Evolutionary conservation across 352 stramenopile species (phyloP), one percentile per base, ranked within the genome.

Genomic region (Phytophthora vignae): DNA sequence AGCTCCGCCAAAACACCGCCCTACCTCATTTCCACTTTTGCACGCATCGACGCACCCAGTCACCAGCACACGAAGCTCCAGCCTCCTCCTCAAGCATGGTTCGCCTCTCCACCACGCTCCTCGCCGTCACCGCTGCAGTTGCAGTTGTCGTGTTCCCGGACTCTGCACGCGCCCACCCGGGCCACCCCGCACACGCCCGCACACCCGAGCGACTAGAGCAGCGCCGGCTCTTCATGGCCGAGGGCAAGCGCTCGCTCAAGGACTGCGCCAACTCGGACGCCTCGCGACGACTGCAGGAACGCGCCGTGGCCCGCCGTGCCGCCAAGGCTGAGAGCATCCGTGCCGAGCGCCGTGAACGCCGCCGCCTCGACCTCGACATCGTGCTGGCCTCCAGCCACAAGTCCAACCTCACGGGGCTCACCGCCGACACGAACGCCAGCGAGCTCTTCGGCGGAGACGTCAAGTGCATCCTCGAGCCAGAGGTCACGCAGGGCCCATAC

Each of bases 381-480:
- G 64, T 69, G 38, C 8, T 73, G 44, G 21, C 58, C 31, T 70
- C 59, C 19, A 67, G 49, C 64, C 69, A 77, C 64, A 59, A 64
- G 49, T 65, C 70, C 53, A 70, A 66, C 55, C 59, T 69, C 17
- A 77, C 58, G 5, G 64, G 60, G 7, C 46, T 77, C 25, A 67
- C 58, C 10, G 21, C 33, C n/a, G 33, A 55, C 21, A 70, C 60
- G 40, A 19, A 56, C 48, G 15, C 71, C 27, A 70, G 50, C 38
- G 60, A 64, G 38, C 55, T 74, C 48, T 74, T 77, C 42, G 71
- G 61, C 15, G 59, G 38, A 44, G 56, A 73, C 27, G 71, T 64
- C 44, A 77, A 66, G 46, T 77, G 71, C 31, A 64, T 77, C 36
- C 59, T 74, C 46, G 65, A 74, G 25, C 71, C 65, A 2, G 65